phyloP scores from a whole-genome alignment of 805 yeast species.

The Candida sanyiensis region DNA sequence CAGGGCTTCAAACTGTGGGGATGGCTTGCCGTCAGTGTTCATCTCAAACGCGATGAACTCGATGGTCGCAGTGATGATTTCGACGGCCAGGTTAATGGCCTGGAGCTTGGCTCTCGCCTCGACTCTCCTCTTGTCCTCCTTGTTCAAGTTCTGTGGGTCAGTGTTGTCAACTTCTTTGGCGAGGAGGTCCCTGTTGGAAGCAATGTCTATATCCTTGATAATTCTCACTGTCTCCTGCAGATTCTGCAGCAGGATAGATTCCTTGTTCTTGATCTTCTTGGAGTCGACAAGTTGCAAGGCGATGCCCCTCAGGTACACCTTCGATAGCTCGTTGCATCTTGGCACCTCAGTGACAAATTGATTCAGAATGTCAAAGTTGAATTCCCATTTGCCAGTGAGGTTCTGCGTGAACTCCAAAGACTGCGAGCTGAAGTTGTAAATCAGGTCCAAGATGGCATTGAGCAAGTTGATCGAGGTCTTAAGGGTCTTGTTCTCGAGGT shows the following conservation, averaged over 20 bases:
- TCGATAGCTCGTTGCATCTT: slow-evolving; percentile 29
- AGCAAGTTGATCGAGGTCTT: slow-evolving; percentile 38
- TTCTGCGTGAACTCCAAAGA: slow-evolving; percentile 44
- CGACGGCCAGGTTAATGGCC: slow-evolving; percentile 65
- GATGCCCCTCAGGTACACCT: slow-evolving; percentile 33
- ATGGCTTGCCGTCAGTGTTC: slow-evolving; percentile 1
- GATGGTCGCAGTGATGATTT: slow-evolving; percentile 67
- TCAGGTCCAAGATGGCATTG: slow-evolving; percentile 49
- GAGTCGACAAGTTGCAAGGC: slow-evolving; percentile 32
- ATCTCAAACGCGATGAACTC: slow-evolving; percentile 43
- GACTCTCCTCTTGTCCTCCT: slow-evolving; percentile 35
- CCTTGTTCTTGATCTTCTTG: slow-evolving; percentile 13
- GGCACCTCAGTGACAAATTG: slow-evolving; percentile 11
- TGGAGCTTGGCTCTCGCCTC: slow-evolving; percentile 49
- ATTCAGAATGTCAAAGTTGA: slow-evolving; percentile 14
- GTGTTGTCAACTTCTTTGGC: slow-evolving; percentile 31
- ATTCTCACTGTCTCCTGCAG: slow-evolving; percentile 22
- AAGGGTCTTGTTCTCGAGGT: slow-evolving; percentile 24
- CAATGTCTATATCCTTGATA: slow-evolving; percentile 29
- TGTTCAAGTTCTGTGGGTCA: slow-evolving; percentile 23
- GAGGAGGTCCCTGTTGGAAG: slow-evolving; percentile 27
- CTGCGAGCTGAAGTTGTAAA: slow-evolving; percentile 57
- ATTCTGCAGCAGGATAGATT: slow-evolving; percentile 22
- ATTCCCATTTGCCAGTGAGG: slow-evolving; percentile 15
- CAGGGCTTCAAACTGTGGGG: slow-evolving; percentile 15